Conservation (phyloP, 108 stramenopile species). For the Pseudonitzschia multiseries region DNA sequence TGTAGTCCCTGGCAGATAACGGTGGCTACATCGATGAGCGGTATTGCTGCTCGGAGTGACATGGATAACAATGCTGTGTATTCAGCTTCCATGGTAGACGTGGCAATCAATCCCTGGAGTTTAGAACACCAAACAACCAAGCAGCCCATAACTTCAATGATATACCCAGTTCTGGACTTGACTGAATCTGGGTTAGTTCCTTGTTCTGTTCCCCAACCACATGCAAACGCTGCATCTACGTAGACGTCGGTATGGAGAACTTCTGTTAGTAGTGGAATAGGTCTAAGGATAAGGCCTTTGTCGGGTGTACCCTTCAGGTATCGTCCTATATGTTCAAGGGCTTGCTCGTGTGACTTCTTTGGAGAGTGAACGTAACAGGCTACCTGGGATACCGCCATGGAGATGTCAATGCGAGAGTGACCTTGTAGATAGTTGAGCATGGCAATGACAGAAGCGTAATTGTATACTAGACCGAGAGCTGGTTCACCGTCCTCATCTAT, state of each 20-base stretch:
- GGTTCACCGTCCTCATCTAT: background rate
- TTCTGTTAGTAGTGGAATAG: background rate
- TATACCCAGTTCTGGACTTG: conserved; percentile 34
- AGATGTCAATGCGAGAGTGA: conserved; percentile 42
- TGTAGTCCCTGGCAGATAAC: too few species aligned
- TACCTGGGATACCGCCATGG: conserved; percentile 37
- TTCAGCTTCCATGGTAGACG: conserved; percentile 42
- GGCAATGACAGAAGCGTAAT: conserved; percentile 42
- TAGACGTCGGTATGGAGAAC: conserved; percentile 24
- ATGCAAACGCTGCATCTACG: conserved; percentile 48
- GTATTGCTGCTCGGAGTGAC: conserved; percentile 22
- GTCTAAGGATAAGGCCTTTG: conserved; percentile 43
- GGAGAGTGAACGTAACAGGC: conserved; percentile 29
- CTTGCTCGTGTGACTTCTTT: background rate
- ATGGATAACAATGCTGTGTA: conserved; percentile 30
- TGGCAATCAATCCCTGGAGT: conserved; percentile 45
- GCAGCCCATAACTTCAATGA: conserved; percentile 29
- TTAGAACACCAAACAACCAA: conserved; percentile 44
- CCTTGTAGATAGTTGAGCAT: conserved; percentile 48
- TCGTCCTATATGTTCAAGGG: too few species aligned
- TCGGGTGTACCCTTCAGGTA: conserved; percentile 37
- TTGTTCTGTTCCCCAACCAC: conserved; percentile 37
- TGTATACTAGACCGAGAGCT: background rate
- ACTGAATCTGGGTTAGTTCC: conserved; percentile 23
- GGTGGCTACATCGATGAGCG: background rate